These are phyloP conservation scores for Aspergillus sp. DNA, from an alignment of 2,329 filamentous ascomycete genomes.

Conservation along the genomic window DNA sequence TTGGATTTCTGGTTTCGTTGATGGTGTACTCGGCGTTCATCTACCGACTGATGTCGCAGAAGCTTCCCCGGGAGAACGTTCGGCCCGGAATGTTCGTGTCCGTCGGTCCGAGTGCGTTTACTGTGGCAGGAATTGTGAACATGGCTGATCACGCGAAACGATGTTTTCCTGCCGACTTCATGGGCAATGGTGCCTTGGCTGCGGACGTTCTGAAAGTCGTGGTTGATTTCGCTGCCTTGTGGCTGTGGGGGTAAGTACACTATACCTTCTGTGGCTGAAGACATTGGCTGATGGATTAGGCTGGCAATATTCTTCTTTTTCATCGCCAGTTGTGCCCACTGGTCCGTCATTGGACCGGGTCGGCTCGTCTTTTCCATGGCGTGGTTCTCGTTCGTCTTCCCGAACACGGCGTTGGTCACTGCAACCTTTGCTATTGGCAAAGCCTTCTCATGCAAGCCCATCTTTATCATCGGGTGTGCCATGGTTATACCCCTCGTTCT, in stretches of 20 bases:
- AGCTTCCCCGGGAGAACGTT: conserved; percentile 71
- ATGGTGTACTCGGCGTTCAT: conserved; percentile 85
- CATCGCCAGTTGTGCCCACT: conserved; percentile 72
- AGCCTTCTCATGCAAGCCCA: conserved; percentile 57
- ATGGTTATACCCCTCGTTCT: conserved; percentile 65
- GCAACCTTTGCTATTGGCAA: conserved; percentile 70
- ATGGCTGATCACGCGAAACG: conserved; percentile 54
- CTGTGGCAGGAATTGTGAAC: conserved; percentile 57
- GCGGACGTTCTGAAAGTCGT: conserved; percentile 55
- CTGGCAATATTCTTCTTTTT: conserved; percentile 83
- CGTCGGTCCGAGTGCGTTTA: conserved; percentile 73
- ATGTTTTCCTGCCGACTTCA: conserved; percentile 52
- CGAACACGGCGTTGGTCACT: conserved; percentile 71
- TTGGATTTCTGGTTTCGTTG: conserved; percentile 63
- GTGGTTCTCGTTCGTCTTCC: conserved; percentile 81
- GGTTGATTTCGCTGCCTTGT: conserved; percentile 65
- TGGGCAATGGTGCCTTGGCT: conserved; percentile 55
- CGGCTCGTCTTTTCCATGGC: conserved; percentile 77
- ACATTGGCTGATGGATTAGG: conserved; percentile 25
- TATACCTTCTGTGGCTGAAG: background rate
- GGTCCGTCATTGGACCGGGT: conserved; percentile 60
- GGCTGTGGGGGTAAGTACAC: conserved; percentile 66
- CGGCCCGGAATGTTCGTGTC: conserved; percentile 83
- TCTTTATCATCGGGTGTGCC: conserved; percentile 66
- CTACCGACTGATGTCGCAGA: conserved; percentile 84